Percentiles rank a stretch among this genome's conserved stretches.
Conservation (phyloP, 2,329 filamentous ascomycete genomes). For the Phialophora macrospora region DNA sequence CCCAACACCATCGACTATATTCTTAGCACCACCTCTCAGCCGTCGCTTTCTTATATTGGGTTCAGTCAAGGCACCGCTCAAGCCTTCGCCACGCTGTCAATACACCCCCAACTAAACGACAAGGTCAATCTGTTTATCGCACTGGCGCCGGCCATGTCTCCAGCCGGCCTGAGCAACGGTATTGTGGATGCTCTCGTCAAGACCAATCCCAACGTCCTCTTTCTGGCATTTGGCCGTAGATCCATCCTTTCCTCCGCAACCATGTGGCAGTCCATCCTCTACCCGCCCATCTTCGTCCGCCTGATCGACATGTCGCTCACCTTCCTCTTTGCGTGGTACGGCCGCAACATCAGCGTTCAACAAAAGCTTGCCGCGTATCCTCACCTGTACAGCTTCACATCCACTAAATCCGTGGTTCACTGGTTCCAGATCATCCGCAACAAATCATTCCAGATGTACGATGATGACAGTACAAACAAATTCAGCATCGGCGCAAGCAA, state of each 20-base stretch:
- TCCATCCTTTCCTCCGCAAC: slow-evolving; percentile 91
- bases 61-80: slow-evolving; percentile 98
- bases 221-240: slow-evolving; percentile 86
- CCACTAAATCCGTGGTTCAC: slow-evolving; percentile 94
- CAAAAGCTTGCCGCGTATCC: slow-evolving; percentile 96
- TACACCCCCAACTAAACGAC: slow-evolving; percentile 88
- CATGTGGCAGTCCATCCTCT: slow-evolving; percentile 96
- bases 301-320: slow-evolving; percentile 80
- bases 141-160: slow-evolving; percentile 94
- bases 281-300: slow-evolving; percentile 89
- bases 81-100: slow-evolving; percentile 89
- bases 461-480: slow-evolving; percentile 85
- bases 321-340: slow-evolving; percentile 90
- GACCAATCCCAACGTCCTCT: slow-evolving; percentile 88
- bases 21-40: slow-evolving; percentile 77
- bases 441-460: slow-evolving; percentile 96
- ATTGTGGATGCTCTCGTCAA: slow-evolving; percentile 93
- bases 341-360: slow-evolving; percentile 77
- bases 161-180: slow-evolving; percentile 84
- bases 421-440: slow-evolving; percentile 99
- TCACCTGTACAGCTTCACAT: slow-evolving; percentile 95
- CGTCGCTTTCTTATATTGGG: slow-evolving; percentile 90
- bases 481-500: slow-evolving; percentile 71
- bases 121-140: slow-evolving; percentile 97
- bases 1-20: slow-evolving; percentile 94